Conservation (phyloP, 2,329 filamentous ascomycete species). For the Talaromyces atroroseus region DNA sequence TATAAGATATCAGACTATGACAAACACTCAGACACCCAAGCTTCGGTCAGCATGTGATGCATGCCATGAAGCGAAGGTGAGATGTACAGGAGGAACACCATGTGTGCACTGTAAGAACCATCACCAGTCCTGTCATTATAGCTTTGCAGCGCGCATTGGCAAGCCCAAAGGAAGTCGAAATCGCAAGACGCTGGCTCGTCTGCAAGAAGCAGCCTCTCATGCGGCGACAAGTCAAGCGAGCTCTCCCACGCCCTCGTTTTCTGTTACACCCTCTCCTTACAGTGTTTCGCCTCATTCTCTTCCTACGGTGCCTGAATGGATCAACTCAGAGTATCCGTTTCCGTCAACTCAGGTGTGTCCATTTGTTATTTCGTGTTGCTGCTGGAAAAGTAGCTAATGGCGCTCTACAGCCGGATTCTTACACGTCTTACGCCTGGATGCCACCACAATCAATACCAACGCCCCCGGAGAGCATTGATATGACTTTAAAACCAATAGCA, state of each 20-base stretch:
- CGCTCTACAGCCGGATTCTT: not conserved
- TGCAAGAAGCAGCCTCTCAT: slow-evolving; percentile 8
- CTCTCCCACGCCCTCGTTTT: not conserved
- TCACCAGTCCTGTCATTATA: slow-evolving; percentile 13
- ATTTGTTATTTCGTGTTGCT: not conserved
- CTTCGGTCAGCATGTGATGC: slow-evolving; percentile 14
- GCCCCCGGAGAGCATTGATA: slow-evolving; percentile 6
- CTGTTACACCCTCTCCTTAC: not conserved
- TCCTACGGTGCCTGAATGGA: slow-evolving; percentile 3
- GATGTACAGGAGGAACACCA: slow-evolving; percentile 10
- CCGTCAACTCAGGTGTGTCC: not conserved
- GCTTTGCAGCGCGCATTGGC: slow-evolving; percentile 12
- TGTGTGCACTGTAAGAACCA: slow-evolving; percentile 13
- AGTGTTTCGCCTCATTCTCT: not conserved
- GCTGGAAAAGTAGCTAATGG: not conserved
- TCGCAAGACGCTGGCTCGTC: slow-evolving; percentile 12
- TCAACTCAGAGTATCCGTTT: slow-evolving; percentile 1
- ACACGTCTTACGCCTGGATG: slow-evolving; percentile 4
- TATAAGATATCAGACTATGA: not conserved
- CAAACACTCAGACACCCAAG: slow-evolving; percentile 12
- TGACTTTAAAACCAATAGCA: not conserved
- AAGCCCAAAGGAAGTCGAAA: slow-evolving; percentile 15
- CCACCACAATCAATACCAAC: slow-evolving; percentile 6
- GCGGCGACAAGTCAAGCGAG: slow-evolving; percentile 1
- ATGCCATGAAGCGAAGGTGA: slow-evolving; percentile 15